phyloP scores from a whole-genome alignment of 225 moss, liverwort and hornwort genomes.

The Polytrichum commune region DNA sequence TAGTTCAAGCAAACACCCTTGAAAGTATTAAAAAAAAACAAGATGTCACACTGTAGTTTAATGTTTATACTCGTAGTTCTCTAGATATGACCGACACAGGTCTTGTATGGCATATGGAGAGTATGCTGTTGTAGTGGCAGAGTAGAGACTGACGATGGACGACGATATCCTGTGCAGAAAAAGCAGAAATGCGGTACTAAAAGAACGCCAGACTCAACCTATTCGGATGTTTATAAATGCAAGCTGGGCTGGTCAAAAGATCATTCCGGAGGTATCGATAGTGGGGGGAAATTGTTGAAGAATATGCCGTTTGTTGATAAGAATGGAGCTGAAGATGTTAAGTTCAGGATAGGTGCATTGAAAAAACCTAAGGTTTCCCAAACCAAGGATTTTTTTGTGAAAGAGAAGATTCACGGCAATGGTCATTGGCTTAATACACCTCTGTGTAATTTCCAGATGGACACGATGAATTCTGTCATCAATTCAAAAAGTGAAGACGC shows the following conservation, averaged over 20 bases:
- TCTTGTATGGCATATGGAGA: too few relatives aligned
- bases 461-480: too few relatives aligned
- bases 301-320: constrained; percentile 6
- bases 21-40: too few relatives aligned
- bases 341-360: constrained; percentile 7
- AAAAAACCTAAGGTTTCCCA: constrained; percentile 9
- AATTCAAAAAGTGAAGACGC: too few relatives aligned
- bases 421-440: neutral
- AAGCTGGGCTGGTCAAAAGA: neutral
- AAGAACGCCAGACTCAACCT: constrained; percentile 2
- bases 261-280: neutral
- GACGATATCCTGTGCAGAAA: constrained; percentile 3
- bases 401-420: neutral
- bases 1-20: too few relatives aligned
- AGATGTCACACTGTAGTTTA: too few relatives aligned
- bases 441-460: constrained; percentile 3
- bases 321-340: constrained; percentile 1
- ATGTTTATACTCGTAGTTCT: too few relatives aligned
- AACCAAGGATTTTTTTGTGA: constrained; percentile 1
- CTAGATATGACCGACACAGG: too few relatives aligned
- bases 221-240: constrained; percentile 2
- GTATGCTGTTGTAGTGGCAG: too few relatives aligned
- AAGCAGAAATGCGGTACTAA: constrained; percentile 6
- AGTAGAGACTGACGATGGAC: too few relatives aligned
- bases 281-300: neutral